Evolutionary conservation across 768 basidiomycete genomes (phyloP).

Genomic region (Myochromella boudieri): DNA sequence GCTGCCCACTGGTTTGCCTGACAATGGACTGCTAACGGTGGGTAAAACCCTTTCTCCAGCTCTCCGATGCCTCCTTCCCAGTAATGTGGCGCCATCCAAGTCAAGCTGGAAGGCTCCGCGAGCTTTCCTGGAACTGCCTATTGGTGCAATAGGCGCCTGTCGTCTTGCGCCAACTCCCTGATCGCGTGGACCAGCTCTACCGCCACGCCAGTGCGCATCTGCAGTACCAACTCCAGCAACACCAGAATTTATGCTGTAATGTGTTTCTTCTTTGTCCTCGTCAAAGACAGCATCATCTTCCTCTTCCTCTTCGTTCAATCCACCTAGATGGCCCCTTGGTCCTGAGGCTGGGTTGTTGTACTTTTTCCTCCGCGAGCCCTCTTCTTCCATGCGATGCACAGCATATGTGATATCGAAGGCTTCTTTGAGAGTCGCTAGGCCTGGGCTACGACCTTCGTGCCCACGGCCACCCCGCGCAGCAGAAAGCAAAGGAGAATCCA

Average conservation of each 20-base stretch:
- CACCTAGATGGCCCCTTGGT: slow-evolving; percentile 71
- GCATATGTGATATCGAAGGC: slow-evolving; percentile 99
- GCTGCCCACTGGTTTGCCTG: slow-evolving; percentile 27
- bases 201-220: slow-evolving; percentile 23
- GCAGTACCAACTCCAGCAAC: slow-evolving; percentile 15
- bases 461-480: slow-evolving; percentile 72
- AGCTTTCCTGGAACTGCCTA: slow-evolving; percentile 11
- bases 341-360: slow-evolving; percentile 80
- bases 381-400: slow-evolving; percentile 99
- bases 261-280: slow-evolving; percentile 50
- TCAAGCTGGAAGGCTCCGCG: slow-evolving; percentile 74
- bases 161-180: slow-evolving; percentile 22
- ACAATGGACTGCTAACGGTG: slow-evolving; percentile 34
- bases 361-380: slow-evolving; percentile 84
- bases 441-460: slow-evolving; percentile 83
- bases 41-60: slow-evolving; percentile 19
- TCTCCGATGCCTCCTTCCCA: slow-evolving; percentile 66
- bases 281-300: slow-evolving; percentile 47
- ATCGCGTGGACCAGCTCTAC: slow-evolving; percentile 37
- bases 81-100: slow-evolving; percentile 80
- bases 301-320: slow-evolving; percentile 95
- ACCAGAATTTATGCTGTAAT: slow-evolving; percentile 14
- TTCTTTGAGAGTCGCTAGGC: slow-evolving; percentile 90
- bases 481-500: slow-evolving; percentile 91
- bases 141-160: slow-evolving; percentile 10